A percentile compares a stretch with the other conserved stretches of the same genome.
Conservation (phyloP, 1,139 yeast species). For the Nematodospora anomalae region DNA sequence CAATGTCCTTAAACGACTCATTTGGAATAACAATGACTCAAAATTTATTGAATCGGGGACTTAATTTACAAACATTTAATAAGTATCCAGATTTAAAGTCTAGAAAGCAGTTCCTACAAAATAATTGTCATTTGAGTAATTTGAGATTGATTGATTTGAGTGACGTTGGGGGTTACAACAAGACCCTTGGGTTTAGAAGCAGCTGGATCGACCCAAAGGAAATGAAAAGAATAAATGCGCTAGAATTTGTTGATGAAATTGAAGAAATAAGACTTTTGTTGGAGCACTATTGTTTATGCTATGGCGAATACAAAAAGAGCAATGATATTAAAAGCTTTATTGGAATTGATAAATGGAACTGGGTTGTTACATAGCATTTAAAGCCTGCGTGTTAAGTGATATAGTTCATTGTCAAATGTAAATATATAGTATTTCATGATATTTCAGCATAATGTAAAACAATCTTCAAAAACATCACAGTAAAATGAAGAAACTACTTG, state of each 20-base stretch:
- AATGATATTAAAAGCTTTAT: constrained; percentile 2
- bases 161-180: constrained; percentile 53
- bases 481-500: too few relatives aligned
- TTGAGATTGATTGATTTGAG: constrained; percentile 54
- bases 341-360: constrained; percentile 15
- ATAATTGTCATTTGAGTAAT: constrained; percentile 22
- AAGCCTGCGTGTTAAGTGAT: too few relatives aligned
- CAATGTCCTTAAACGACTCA: constrained; percentile 69
- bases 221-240: constrained; percentile 49
- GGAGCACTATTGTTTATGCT: constrained; percentile 65
- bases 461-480: too few relatives aligned
- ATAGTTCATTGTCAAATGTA: too few relatives aligned
- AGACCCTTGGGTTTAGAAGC: constrained; percentile 18
- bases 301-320: constrained; percentile 19
- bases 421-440: too few relatives aligned
- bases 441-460: too few relatives aligned
- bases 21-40: constrained; percentile 83
- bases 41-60: constrained; percentile 69
- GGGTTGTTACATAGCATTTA: too few relatives aligned
- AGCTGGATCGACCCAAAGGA: constrained; percentile 54
- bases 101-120: constrained; percentile 35
- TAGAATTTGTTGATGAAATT: constrained; percentile 85
- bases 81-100: constrained; percentile 43
- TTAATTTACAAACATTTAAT: constrained; percentile 59
- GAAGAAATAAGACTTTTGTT: constrained; percentile 79